Evolutionary conservation across 768 basidiomycete genomes (phyloP).

Genomic region (Pisolithus orientalis): DNA sequence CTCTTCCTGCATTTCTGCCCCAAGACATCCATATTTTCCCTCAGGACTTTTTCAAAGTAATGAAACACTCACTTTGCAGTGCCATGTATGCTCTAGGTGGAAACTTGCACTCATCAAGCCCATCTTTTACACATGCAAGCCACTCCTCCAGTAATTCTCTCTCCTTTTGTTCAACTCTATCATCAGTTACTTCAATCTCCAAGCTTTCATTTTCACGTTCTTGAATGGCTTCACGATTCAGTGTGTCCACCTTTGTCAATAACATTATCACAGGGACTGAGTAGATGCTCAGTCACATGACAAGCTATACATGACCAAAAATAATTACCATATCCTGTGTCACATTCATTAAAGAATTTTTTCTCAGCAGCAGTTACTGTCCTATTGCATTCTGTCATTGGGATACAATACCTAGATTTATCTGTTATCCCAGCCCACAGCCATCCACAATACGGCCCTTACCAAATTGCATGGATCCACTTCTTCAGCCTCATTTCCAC

Average conservation of each 20-base stretch:
- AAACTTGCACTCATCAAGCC: background rate
- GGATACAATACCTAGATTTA: conserved; percentile 33
- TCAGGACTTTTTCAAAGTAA: background rate
- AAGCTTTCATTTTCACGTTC: conserved; percentile 8
- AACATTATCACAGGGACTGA: conserved; percentile 34
- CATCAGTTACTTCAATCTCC: conserved; percentile 4
- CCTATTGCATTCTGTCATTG: conserved; percentile 18
- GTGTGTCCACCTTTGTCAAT: conserved; percentile 34
- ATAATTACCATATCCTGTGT: conserved; percentile 5
- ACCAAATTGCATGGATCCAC: conserved; percentile 36
- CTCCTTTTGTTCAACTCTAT: conserved; percentile 10
- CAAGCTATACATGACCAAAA: background rate
- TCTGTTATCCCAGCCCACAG: background rate
- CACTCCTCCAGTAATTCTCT: background rate
- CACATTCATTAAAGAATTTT: conserved; percentile 25
- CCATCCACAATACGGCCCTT: background rate
- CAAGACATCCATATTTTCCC: background rate
- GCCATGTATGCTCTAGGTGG: background rate
- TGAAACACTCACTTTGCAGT: background rate
- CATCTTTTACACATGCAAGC: background rate
- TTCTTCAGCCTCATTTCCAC: conserved; percentile 11
- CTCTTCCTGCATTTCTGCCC: background rate
- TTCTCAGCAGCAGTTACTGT: conserved; percentile 23
- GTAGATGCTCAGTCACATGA: background rate
- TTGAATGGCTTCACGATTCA: conserved; percentile 16